Conservation (phyloP, 805 yeast genomes). For the Hyphopichia homilentoma region DNA sequence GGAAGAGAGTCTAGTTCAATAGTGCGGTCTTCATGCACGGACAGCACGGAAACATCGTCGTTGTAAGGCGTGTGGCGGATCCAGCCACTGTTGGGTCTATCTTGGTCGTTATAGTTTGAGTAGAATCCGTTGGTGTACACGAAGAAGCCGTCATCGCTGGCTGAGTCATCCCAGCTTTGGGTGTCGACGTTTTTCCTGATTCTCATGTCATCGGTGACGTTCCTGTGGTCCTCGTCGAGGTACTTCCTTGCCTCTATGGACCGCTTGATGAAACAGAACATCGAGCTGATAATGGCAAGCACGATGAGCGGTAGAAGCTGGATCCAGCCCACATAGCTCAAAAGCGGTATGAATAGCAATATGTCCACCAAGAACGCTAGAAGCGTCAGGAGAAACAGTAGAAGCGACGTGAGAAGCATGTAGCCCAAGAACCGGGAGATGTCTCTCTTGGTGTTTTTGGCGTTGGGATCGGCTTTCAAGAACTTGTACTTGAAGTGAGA, state of each 20-base stretch:
- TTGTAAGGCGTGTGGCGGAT: slow-evolving; percentile 7
- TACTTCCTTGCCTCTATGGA: slow-evolving; percentile 51
- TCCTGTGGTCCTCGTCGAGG: slow-evolving; percentile 27
- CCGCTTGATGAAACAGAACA: slow-evolving; percentile 71
- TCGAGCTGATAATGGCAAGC: slow-evolving; percentile 58
- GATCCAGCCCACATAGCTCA: slow-evolving; percentile 86
- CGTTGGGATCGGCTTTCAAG: background rate
- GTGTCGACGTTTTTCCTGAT: slow-evolving; percentile 15
- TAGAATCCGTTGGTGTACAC: slow-evolving; percentile 42
- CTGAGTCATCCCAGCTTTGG: slow-evolving; percentile 21
- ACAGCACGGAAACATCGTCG: too few species aligned
- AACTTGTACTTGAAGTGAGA: background rate
- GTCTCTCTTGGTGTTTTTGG: slow-evolving; percentile 9
- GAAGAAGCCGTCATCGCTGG: slow-evolving; percentile 42
- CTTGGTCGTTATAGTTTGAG: slow-evolving; percentile 14
- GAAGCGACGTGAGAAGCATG: slow-evolving; percentile 56
- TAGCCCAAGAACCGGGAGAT: slow-evolving; percentile 41
- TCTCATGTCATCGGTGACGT: slow-evolving; percentile 28
- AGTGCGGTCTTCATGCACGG: too few species aligned
- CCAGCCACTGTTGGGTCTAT: slow-evolving; percentile 14
- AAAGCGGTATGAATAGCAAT: slow-evolving; percentile 67
- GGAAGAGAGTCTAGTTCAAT: background rate
- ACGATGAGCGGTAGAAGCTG: slow-evolving; percentile 65
- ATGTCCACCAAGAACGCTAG: slow-evolving; percentile 81
- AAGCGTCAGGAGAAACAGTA: slow-evolving; percentile 65